Percentiles rank a stretch among this genome's conserved stretches.
These are phyloP conservation scores for Pleurotus tuoliensis DNA, from an alignment of 768 basidiomycete species.

Conservation along the genomic window DNA sequence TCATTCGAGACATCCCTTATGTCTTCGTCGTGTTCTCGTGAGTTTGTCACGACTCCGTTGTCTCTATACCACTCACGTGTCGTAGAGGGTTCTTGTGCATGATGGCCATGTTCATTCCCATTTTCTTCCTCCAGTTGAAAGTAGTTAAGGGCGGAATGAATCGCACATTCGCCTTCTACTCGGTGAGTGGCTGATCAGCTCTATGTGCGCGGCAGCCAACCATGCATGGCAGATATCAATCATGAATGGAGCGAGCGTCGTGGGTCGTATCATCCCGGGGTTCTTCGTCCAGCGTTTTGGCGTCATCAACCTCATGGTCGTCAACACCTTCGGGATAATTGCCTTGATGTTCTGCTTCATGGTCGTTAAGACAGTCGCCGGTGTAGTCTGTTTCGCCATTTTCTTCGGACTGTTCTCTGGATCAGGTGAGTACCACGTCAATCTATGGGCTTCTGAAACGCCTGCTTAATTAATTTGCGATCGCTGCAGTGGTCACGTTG, in stretches of 20 bases:
- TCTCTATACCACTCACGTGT: neutral
- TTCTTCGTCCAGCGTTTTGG: conserved; percentile 39
- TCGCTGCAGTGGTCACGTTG: conserved; percentile 19
- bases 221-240: conserved; percentile 37
- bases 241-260: conserved; percentile 46
- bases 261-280: conserved; percentile 48
- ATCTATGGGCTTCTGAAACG: neutral
- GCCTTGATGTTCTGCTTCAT: conserved; percentile 39
- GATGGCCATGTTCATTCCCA: conserved; percentile 37
- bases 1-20: conserved; percentile 30
- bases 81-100: conserved; percentile 25
- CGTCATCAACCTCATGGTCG: conserved; percentile 36
- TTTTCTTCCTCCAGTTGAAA: conserved; percentile 51
- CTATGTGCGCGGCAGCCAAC: neutral
- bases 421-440: conserved; percentile 22
- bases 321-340: conserved; percentile 28
- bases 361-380: conserved; percentile 27
- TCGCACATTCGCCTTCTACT: conserved; percentile 43
- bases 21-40: conserved; percentile 16
- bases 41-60: neutral
- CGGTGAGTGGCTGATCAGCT: conserved; percentile 23
- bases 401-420: conserved; percentile 48
- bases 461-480: neutral
- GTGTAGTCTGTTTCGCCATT: conserved; percentile 34
- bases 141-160: conserved; percentile 39